Percentiles rank a stretch among this genome's conserved stretches.
Evolutionary conservation across 495 filamentous ascomycete genomes (phyloP).

Genomic region (Neurospora sp.): DNA sequence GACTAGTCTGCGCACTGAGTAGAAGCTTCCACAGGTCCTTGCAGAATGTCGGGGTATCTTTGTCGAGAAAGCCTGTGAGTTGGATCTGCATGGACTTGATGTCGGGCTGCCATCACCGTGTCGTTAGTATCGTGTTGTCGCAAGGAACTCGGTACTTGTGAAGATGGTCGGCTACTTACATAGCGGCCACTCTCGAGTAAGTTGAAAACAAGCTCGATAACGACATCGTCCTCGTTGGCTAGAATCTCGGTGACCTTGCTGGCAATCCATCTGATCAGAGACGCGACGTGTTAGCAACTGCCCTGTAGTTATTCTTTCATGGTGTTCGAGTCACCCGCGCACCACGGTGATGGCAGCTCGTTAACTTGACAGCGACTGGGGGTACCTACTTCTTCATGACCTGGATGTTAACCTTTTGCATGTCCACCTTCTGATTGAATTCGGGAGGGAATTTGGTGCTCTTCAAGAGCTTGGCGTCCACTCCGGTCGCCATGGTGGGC

Average conservation of each 20-base stretch:
- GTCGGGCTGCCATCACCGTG: conserved; percentile 56
- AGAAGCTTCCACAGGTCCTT: conserved; percentile 88
- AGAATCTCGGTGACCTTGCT: conserved; percentile 77
- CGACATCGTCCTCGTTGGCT: conserved; percentile 85
- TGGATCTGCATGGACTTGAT: conserved; percentile 91
- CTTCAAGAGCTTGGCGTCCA: conserved; percentile 79
- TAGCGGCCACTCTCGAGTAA: conserved; percentile 70
- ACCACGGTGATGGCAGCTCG: not conserved
- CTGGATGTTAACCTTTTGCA: conserved; percentile 90
- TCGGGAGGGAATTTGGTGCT: conserved; percentile 89
- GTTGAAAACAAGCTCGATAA: conserved; percentile 87
- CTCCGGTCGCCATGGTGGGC: conserved; percentile 55
- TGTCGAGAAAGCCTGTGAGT: conserved; percentile 89
- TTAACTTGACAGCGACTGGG: not conserved
- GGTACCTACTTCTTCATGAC: conserved; percentile 85
- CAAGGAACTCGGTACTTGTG: not conserved
- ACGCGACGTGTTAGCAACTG: conserved; percentile 5
- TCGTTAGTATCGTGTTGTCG: not conserved
- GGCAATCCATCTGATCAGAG: conserved; percentile 70
- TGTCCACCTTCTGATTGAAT: conserved; percentile 93
- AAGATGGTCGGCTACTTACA: conserved; percentile 42
- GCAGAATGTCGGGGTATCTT: conserved; percentile 83
- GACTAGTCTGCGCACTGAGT: conserved; percentile 78
- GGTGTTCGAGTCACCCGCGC: not conserved
- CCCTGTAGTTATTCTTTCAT: not conserved